phyloP scores from a whole-genome alignment of 73 alveolate species.

The Diophrys sp. region DNA sequence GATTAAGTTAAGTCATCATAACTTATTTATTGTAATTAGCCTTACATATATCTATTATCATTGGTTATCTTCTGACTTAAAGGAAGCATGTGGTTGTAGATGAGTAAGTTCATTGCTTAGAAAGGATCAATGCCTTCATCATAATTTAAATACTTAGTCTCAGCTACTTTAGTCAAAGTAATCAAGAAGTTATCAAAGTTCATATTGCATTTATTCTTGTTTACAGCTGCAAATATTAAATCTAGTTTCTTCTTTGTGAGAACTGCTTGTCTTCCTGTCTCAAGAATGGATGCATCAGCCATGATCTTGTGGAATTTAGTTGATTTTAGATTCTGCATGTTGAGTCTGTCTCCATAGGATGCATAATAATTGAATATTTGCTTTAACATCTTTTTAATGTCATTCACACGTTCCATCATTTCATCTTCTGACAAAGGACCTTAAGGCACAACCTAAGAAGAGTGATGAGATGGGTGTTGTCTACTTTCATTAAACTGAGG shows the following conservation, averaged over 20 bases:
- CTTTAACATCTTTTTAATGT: conserved; percentile 46
- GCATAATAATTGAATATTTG: conserved; percentile 52
- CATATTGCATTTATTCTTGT: conserved; percentile 58
- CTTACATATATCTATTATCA: not conserved
- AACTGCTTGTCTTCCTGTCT: not conserved
- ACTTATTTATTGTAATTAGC: not conserved
- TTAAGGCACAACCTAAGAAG: not conserved
- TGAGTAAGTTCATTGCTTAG: conserved; percentile 50
- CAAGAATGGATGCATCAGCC: conserved; percentile 50
- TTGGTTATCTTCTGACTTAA: conserved; percentile 17
- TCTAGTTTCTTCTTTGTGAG: conserved; percentile 48
- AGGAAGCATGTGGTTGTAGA: conserved; percentile 49
- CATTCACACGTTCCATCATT: conserved; percentile 23
- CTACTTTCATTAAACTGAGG: not conserved
- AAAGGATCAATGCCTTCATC: conserved; percentile 15
- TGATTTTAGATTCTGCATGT: conserved; percentile 35
- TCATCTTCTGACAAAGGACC: not conserved
- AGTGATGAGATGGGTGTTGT: not conserved
- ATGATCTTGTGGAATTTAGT: conserved; percentile 55
- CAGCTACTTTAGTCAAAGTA: conserved; percentile 46
- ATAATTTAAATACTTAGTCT: conserved; percentile 15
- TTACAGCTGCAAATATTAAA: conserved; percentile 46
- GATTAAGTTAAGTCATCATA: not conserved
- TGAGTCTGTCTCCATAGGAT: conserved; percentile 56
- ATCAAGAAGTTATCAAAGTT: conserved; percentile 53